Evolutionary conservation across 2,329 filamentous ascomycete species (phyloP).

Genomic region (Sporothrix globosa): DNA sequence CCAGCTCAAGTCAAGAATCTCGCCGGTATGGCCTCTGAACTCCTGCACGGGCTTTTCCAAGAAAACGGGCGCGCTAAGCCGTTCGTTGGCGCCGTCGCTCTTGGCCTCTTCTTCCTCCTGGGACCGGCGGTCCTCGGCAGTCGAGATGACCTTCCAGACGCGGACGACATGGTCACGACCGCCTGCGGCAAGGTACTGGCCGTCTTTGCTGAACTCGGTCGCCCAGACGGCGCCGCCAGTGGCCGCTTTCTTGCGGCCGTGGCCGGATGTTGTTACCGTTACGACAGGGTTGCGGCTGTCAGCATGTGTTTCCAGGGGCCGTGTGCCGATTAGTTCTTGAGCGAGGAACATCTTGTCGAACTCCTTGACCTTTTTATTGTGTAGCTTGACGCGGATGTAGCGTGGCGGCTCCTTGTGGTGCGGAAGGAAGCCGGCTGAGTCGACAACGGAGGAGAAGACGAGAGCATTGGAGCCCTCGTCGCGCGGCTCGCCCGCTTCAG

Average conservation of each 20-base stretch:
- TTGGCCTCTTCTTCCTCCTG: conserved; percentile 70
- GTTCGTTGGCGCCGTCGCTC: conserved; percentile 56
- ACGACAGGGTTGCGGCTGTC: conserved; percentile 39
- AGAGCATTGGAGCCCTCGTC: conserved; percentile 81
- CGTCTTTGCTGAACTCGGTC: conserved; percentile 89
- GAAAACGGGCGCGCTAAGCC: conserved; percentile 88
- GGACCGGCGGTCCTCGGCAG: conserved; percentile 72
- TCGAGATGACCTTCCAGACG: conserved; percentile 86
- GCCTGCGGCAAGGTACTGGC: conserved; percentile 86
- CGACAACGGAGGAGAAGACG: conserved; percentile 77
- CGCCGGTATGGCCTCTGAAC: conserved; percentile 80
- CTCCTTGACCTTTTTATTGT: conserved; percentile 78
- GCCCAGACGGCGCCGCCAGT: conserved; percentile 81
- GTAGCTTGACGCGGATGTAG: conserved; percentile 82
- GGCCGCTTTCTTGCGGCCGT: conserved; percentile 47
- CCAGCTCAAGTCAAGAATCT: conserved; percentile 92
- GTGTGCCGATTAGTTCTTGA: conserved; percentile 76
- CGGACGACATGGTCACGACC: conserved; percentile 85
- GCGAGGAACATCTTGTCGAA: conserved; percentile 90
- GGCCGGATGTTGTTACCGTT: conserved; percentile 41
- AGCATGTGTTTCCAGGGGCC: conserved; percentile 42
- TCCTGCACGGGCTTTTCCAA: conserved; percentile 75
- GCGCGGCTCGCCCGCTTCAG: conserved; percentile 67
- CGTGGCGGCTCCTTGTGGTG: conserved; percentile 85
- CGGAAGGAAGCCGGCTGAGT: conserved; percentile 75